phyloP scores from a whole-genome alignment of 192 early-diverging fungal species.

The Coemansia furcata region DNA sequence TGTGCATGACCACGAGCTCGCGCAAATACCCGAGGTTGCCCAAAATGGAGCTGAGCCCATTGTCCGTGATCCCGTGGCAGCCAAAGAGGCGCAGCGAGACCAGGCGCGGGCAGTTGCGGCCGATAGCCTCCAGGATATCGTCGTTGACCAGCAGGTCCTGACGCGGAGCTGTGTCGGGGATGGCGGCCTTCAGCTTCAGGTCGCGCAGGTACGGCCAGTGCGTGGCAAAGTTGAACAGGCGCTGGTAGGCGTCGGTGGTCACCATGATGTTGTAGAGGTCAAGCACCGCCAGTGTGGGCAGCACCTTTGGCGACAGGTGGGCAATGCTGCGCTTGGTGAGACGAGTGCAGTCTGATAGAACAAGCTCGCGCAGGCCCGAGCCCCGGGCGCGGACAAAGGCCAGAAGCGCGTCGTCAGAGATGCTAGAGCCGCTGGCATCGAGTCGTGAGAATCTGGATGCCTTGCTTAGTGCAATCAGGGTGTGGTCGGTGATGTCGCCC shows the following conservation, averaged over 20 bases:
- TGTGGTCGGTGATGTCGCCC: conserved; percentile 33
- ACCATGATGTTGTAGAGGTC: conserved; percentile 52
- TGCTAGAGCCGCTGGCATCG: conserved; percentile 42
- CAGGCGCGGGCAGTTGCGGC: conserved; percentile 43
- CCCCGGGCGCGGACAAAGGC: conserved; percentile 25
- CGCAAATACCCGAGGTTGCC: conserved; percentile 49
- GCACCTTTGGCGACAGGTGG: conserved; percentile 29
- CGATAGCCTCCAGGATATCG: conserved; percentile 49
- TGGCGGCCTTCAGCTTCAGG: conserved; percentile 47
- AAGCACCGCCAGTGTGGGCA: conserved; percentile 28
- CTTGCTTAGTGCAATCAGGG: conserved; percentile 26
- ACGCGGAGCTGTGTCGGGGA: conserved; percentile 33
- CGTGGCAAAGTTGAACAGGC: conserved; percentile 37
- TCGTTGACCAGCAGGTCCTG: conserved; percentile 50
- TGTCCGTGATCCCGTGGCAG: conserved; percentile 49
- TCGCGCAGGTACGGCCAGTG: conserved; percentile 48
- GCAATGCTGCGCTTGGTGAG: conserved; percentile 40
- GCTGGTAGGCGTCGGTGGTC: conserved; percentile 43
- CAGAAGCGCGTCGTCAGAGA: conserved; percentile 38
- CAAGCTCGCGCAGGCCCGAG: conserved; percentile 26
- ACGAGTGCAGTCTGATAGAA: conserved; percentile 44
- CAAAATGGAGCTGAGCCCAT: conserved; percentile 46
- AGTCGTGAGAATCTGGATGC: conserved; percentile 28
- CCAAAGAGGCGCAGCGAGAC: conserved; percentile 48
- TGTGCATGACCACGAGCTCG: conserved; percentile 54